Percentiles rank a stretch among this genome's conserved stretches.
Evolutionary conservation across 805 yeast genomes (phyloP).

Genomic region (Priceomyces melissophilus): DNA sequence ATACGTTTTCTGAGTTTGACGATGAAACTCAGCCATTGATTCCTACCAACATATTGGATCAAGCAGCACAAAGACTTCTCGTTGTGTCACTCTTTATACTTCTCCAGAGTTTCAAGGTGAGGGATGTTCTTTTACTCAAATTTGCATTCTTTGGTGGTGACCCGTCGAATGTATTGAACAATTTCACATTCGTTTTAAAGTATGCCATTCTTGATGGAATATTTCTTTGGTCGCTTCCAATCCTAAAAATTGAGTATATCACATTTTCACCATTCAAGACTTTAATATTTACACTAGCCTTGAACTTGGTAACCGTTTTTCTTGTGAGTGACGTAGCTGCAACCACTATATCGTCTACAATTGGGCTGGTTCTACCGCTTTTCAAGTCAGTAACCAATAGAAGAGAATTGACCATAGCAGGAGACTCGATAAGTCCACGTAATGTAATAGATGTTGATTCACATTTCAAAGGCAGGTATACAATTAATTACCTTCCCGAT

Average conservation of each 20-base stretch:
- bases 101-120: slow-evolving; percentile 83
- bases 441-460: slow-evolving; percentile 43
- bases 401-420: slow-evolving; percentile 50
- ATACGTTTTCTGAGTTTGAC: not conserved
- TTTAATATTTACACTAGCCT: slow-evolving; percentile 40
- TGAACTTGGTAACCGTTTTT: slow-evolving; percentile 52
- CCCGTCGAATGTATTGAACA: slow-evolving; percentile 40
- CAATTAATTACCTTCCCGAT: slow-evolving; percentile 86
- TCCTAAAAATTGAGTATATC: slow-evolving; percentile 72
- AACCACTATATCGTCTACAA: slow-evolving; percentile 35
- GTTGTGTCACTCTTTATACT: slow-evolving; percentile 62
- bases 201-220: slow-evolving; percentile 71
- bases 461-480: slow-evolving; percentile 82
- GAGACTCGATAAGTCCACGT: slow-evolving; percentile 40
- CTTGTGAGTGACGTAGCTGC: slow-evolving; percentile 50
- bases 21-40: slow-evolving; percentile 37
- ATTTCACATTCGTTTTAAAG: slow-evolving; percentile 60
- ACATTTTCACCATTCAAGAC: slow-evolving; percentile 60
- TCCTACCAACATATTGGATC: slow-evolving; percentile 64
- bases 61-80: slow-evolving; percentile 71
- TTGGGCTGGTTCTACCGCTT: slow-evolving; percentile 29
- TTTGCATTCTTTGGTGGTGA: slow-evolving; percentile 28
- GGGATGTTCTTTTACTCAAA: slow-evolving; percentile 62
- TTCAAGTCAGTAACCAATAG: slow-evolving; percentile 42
- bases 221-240: slow-evolving; percentile 67